Base-by-base conservation (phyloP, 2,329 filamentous ascomycete species). In the Claviceps pazoutovae region DNA sequence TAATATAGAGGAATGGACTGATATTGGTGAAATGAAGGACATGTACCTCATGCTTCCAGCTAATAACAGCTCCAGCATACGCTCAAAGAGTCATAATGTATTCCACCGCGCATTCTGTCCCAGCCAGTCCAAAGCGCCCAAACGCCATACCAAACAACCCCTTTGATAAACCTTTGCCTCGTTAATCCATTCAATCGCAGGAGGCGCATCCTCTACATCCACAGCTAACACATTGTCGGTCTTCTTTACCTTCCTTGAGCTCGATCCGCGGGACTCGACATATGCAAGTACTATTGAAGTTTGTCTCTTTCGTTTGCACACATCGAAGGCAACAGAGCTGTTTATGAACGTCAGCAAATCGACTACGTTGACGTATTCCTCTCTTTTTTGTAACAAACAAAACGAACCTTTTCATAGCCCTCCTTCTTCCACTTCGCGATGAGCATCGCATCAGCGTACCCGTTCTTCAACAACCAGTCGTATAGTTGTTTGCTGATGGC, bases 401-500 rank as follows among this genome's bases (percentile, higher is more conserved):
- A 88, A 66, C 75, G 49, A 67, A 88, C 87, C 82, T 97, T 96
- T 70, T 98, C 93, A 63, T 98, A 98, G 16, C 93, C 93, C 63
- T 94, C 86, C 74, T 98, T 98, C 80, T 98, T 98, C 93, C 93
- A 98, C 73, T 98, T 98, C 14, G 93, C 93, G 64, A 98, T 97
- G 64, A 98, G 73, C 73, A 90, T 93, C 46, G 87, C 82, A 69
- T 98, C 93, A 5, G 90, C 93, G 66, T 98, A 97, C 48, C 84
- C 83, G 65, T 98, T 96, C 78, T 98, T 98, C 54, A 98, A 73
- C 57, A 97, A 73, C 84, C 88, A 98, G 60, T 97, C 93, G 69
- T 98, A 98, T 19, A 98, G 75, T 68, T 84, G 75, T 71, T 86
- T 91, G 68, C 81, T 86, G 66, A 98, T 97, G 49, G 91, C 91